Evolutionary conservation across 139 green algal genomes (phyloP), one percentile per base, ranked within the genome.

Genomic region (Coccomyxa sp.): DNA sequence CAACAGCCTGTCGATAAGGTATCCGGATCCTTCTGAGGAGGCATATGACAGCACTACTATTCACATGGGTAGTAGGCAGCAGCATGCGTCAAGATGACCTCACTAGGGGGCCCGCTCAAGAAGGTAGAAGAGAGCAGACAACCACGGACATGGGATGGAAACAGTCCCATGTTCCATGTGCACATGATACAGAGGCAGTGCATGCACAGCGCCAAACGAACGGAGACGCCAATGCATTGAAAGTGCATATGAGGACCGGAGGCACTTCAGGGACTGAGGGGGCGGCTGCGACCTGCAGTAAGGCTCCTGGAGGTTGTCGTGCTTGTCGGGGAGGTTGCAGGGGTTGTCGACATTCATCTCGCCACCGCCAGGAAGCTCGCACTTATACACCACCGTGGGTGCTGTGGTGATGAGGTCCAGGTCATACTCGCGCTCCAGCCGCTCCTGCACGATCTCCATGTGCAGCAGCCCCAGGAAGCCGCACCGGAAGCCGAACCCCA

Each of bases 401-500:
- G 97, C 96, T 12, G 96, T 99, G 82, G 94, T 98, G 90, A 99
- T 97, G 32, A 99, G 91, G 85, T 98, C 93, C 79, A 99, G 85
- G 86, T 97, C 88, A 82, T 99, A 98, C 91, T 99, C 97, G 25
- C 96, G 92, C 93, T 99, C 97, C 57, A 99, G 82, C 0, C 97
- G 92, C 91, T 99, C 97, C 90, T 98, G 92, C 81, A 99, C 95
- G 80, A 99, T 98, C 85, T 99, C 97, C 96, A 98, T 98, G 90
- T 99, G 96, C 79, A 99, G 92, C 87, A 99, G 90, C 7, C 97
- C 97, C 82, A 99, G 92, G 91, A 99, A 99, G 83, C 97, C 96
- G 88, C 96, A 99, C 9, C 97, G 91, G 90, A 99, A 99, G 60
- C 97, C 97, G 87, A 98, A 99, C 79, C 97, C 97, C 97, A 99